These are phyloP conservation scores for Leccinum solheimii DNA, from an alignment of 1,284 basidiomycete species.

Conservation along the genomic window DNA sequence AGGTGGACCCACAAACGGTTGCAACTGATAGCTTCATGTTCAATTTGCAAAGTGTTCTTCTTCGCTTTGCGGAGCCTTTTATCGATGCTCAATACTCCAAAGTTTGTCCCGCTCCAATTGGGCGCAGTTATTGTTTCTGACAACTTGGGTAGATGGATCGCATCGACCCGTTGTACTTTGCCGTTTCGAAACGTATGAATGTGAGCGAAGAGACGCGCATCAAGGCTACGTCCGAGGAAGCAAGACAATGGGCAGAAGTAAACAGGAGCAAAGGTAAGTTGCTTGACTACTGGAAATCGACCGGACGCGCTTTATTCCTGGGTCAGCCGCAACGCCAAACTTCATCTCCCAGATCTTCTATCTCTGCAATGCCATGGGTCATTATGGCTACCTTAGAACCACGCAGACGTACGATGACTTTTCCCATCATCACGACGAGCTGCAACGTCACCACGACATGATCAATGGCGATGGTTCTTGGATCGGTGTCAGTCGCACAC, in stretches of 20 bases:
- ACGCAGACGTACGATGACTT: slow-evolving; percentile 73
- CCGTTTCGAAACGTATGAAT: slow-evolving; percentile 69
- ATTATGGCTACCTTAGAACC: slow-evolving; percentile 83
- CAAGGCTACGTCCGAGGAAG: slow-evolving; percentile 86
- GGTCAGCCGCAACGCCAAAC: slow-evolving; percentile 62
- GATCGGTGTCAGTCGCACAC: slow-evolving; percentile 62
- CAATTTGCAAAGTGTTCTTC: slow-evolving; percentile 81
- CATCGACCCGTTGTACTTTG: slow-evolving; percentile 85
- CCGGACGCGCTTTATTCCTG: not conserved
- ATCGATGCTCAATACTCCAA: slow-evolving; percentile 92
- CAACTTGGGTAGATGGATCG: slow-evolving; percentile 71
- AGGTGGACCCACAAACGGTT: slow-evolving; percentile 85
- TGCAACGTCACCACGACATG: slow-evolving; percentile 76
- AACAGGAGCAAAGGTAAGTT: slow-evolving; percentile 47
- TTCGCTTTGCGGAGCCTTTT: slow-evolving; percentile 94
- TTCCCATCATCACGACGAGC: slow-evolving; percentile 73
- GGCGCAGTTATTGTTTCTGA: slow-evolving; percentile 14
- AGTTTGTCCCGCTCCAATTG: slow-evolving; percentile 41
- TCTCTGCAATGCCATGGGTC: slow-evolving; percentile 80
- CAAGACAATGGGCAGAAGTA: slow-evolving; percentile 65
- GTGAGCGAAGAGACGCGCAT: slow-evolving; percentile 88
- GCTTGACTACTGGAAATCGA: not conserved
- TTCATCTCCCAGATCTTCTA: slow-evolving; percentile 98
- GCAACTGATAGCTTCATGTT: slow-evolving; percentile 93
- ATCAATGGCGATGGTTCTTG: slow-evolving; percentile 76